Percentiles rank a stretch among this genome's conserved stretches.
Evolutionary conservation across 345 rosid genomes (phyloP).

Genomic region (Populus simonii): DNA sequence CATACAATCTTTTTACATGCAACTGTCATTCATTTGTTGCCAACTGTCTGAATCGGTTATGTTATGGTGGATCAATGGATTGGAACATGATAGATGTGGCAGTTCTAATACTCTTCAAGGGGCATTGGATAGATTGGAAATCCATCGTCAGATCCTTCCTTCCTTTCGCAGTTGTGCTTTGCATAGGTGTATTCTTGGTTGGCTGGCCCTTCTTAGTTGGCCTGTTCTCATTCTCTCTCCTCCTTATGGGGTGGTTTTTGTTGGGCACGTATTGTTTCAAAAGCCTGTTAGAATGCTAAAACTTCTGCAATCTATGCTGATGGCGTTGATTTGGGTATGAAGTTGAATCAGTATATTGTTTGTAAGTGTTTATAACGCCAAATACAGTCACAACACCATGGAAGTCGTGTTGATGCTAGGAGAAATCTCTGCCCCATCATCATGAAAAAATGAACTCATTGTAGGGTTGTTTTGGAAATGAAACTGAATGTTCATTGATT

Average conservation of each 20-base stretch:
- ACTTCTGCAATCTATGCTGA: conserved; percentile 2
- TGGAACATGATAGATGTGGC: conserved; percentile 93
- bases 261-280: conserved; percentile 61
- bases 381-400: not conserved
- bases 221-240: conserved; percentile 52
- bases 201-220: conserved; percentile 91
- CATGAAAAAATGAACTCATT: not conserved
- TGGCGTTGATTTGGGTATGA: conserved; percentile 5
- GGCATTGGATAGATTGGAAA: conserved; percentile 58
- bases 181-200: conserved; percentile 46
- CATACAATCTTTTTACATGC: conserved; percentile 90
- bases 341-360: conserved; percentile 1
- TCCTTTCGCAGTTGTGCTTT: conserved; percentile 59
- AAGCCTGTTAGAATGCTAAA: conserved; percentile 51
- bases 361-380: conserved; percentile 18
- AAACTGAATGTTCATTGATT: not conserved
- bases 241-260: conserved; percentile 70
- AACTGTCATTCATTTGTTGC: conserved; percentile 86
- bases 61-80: conserved; percentile 65
- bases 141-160: conserved; percentile 70
- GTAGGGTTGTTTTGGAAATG: conserved; percentile 10
- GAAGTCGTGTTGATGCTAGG: conserved; percentile 2
- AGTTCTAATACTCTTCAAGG: conserved; percentile 50
- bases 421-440: not conserved
- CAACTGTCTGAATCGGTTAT: conserved; percentile 67